These are phyloP conservation scores for Coemansia sp. DNA, from an alignment of 192 early-diverging fungal genomes.

Conservation along the genomic window DNA sequence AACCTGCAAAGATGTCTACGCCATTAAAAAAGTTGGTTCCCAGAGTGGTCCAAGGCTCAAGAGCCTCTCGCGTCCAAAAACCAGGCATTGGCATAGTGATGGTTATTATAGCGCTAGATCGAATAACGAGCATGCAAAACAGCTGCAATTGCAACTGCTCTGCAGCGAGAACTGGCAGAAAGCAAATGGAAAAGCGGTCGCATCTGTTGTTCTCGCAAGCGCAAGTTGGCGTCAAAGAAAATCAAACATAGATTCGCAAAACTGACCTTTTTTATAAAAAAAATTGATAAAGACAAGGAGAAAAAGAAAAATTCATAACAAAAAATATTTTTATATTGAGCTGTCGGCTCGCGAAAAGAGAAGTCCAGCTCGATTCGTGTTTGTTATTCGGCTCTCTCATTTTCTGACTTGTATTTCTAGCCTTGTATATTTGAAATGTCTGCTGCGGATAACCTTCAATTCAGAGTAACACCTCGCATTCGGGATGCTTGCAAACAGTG, in stretches of 20 bases:
- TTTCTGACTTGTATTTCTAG: neutral
- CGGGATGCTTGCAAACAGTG: slow-evolving; percentile 24
- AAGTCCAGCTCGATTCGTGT: neutral
- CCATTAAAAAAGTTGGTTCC: slow-evolving; percentile 44
- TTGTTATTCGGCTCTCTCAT: neutral
- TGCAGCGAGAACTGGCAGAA: slow-evolving; percentile 11
- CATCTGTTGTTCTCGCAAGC: slow-evolving; percentile 16
- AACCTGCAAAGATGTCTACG: slow-evolving; percentile 18
- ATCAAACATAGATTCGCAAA: neutral
- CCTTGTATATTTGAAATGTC: slow-evolving; percentile 5
- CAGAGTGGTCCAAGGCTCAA: slow-evolving; percentile 19
- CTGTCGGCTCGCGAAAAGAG: neutral
- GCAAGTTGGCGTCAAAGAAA: slow-evolving; percentile 1
- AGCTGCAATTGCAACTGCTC: neutral
- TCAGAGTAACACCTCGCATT: slow-evolving; percentile 23
- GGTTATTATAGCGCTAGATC: slow-evolving; percentile 22
- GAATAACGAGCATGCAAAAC: slow-evolving; percentile 16
- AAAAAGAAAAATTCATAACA: neutral
- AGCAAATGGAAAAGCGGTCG: slow-evolving; percentile 21
- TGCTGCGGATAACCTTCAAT: slow-evolving; percentile 7
- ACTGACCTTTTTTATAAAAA: slow-evolving; percentile 6
- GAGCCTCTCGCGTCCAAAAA: slow-evolving; percentile 29
- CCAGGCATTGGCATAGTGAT: slow-evolving; percentile 42
- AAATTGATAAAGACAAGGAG: neutral
- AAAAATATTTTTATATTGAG: slow-evolving; percentile 6